phyloP scores from a whole-genome alignment of 148 eudicot genomes.

The Rhododendron molle region DNA sequence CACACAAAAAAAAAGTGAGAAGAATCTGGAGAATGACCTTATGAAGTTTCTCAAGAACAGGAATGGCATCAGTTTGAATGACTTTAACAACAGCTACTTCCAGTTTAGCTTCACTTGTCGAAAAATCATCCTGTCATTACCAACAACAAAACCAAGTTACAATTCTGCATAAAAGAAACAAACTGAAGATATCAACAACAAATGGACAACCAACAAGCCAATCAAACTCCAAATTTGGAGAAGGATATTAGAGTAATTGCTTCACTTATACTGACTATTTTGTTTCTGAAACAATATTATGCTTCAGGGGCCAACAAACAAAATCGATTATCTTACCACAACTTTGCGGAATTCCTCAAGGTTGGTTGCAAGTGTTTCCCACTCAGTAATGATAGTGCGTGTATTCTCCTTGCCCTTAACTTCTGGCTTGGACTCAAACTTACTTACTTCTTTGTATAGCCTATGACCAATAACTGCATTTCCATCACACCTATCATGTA shows the following conservation, averaged over 20 bases:
- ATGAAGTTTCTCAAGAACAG: conserved; percentile 59
- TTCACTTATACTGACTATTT: neutral
- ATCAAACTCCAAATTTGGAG: neutral
- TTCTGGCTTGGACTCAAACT: conserved; percentile 29
- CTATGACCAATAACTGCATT: conserved; percentile 64
- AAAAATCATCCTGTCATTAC: conserved; percentile 53
- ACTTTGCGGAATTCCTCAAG: conserved; percentile 73
- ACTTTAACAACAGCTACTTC: conserved; percentile 56
- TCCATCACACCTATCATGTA: conserved; percentile 73
- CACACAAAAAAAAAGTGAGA: neutral
- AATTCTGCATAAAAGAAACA: neutral
- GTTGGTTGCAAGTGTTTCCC: conserved; percentile 92
- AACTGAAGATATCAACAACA: neutral
- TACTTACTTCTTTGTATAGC: conserved; percentile 66
- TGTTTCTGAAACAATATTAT: neutral
- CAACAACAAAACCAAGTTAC: conserved; percentile 5
- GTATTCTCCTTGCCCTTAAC: conserved; percentile 28
- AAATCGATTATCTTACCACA: conserved; percentile 40
- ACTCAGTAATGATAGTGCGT: conserved; percentile 30
- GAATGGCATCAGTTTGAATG: conserved; percentile 67
- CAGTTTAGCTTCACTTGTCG: conserved; percentile 44
- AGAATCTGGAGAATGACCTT: conserved; percentile 38
- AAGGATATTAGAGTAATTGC: neutral
- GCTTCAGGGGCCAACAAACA: neutral
- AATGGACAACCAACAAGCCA: neutral